Evolutionary conservation across 2,329 filamentous ascomycete species (phyloP), one percentile per base, ranked within the genome.

Genomic region (Xylaria sp.): DNA sequence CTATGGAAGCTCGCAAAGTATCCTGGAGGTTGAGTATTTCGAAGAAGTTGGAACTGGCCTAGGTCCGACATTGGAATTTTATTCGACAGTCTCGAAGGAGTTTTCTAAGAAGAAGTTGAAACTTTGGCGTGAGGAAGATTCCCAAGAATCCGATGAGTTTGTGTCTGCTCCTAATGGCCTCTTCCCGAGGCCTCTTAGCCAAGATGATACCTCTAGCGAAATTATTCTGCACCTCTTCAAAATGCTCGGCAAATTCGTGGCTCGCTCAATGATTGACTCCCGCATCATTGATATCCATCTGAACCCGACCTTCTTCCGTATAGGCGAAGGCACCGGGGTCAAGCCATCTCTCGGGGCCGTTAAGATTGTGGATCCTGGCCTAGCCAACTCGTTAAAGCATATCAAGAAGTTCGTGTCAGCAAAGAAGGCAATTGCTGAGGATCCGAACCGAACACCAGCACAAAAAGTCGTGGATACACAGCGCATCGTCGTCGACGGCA

Each of bases 81-180:
- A 99, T 81, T 97, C 96, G 0, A 97, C 93, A 0, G 95, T 98
- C 1, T 99, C 96, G 0, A 96, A 93, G 75, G 96, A 99, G 79
- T 98, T 98, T 77, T 95, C 93, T 0, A 97, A 96, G 85, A 97
- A 95, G 86, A 97, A 97, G 81, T 88, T 97, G 62, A 97, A 94
- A 83, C 88, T 99, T 5, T 99, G 97, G 97, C 90, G 96, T 17
- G 95, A 98, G 75, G 93, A 92, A 67, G 95, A 98, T 76, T 90
- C 85, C 6, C 86, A 86, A 58, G 88, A 91, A 6, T 82, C 84
- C 20, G 90, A 90, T 64, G 93, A 97, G 70, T 98, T 93, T 80
- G 93, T 96, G 3, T 96, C 93, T 74, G 93, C 93, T 28, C 89
- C 90, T 67, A 89, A 89, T 60, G 96, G 96, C 4, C 85, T 99